Evolutionary conservation across 139 green algal genomes (phyloP).

Genomic region (Chlorella sp.): DNA sequence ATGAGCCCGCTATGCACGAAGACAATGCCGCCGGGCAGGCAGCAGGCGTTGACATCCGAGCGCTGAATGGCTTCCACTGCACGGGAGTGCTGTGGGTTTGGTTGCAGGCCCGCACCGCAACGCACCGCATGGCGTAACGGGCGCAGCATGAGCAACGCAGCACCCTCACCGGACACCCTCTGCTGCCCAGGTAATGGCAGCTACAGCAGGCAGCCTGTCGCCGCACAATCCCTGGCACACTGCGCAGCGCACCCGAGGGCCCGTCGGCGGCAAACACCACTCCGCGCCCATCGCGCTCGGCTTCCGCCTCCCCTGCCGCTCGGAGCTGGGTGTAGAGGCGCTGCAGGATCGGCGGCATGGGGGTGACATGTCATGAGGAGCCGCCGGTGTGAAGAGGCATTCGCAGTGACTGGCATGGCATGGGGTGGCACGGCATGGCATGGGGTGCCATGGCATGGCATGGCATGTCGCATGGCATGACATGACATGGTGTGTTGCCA

Average conservation of each 20-base stretch:
- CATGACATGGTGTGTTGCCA: background rate
- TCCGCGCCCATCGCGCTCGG: background rate
- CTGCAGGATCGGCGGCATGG: background rate
- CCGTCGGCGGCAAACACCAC: background rate
- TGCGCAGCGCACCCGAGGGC: slow-evolving; percentile 3
- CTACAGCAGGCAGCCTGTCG: background rate
- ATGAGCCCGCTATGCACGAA: slow-evolving; percentile 25
- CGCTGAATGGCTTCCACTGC: background rate
- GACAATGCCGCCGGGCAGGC: slow-evolving; percentile 21
- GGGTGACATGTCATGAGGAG: no score
- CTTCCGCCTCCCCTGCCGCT: background rate
- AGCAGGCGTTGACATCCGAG: slow-evolving; percentile 16
- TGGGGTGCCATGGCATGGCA: no score
- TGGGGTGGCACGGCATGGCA: no score
- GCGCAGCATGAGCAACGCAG: no score
- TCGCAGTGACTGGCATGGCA: no score
- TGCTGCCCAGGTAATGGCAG: no score
- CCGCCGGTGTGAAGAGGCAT: no score
- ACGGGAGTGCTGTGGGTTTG: background rate
- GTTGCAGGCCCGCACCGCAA: no score
- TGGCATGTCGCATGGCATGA: no score
- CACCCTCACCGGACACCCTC: no score
- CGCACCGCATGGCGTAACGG: no score
- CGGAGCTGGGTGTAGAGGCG: background rate
- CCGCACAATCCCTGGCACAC: background rate